A percentile compares a stretch with the other conserved stretches of the same genome.
Evolutionary conservation across 495 filamentous ascomycete genomes (phyloP).

Genomic region (Evansstolkia leycettana): DNA sequence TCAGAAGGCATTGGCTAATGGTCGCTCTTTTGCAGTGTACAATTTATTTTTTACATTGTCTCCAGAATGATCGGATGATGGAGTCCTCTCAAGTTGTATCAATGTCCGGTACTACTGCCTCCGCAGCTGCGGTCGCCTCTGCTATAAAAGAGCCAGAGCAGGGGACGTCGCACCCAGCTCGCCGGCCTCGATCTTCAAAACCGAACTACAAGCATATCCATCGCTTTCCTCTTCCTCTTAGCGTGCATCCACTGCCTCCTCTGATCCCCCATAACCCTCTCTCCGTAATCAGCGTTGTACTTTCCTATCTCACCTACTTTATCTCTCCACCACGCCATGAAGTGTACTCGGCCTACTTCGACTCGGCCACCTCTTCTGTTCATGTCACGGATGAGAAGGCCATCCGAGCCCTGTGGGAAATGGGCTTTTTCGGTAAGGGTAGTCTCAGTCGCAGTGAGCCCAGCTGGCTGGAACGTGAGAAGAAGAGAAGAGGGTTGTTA

Average conservation of each 20-base stretch:
- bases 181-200: constrained; percentile 38
- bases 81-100: constrained; percentile 5
- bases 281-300: constrained; percentile 67
- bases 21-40: constrained; percentile 5
- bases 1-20: constrained; percentile 13
- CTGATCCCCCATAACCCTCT: constrained; percentile 89
- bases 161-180: constrained; percentile 11
- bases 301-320: constrained; percentile 61
- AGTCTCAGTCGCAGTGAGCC: constrained; percentile 87
- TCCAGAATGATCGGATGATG: background rate
- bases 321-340: constrained; percentile 60
- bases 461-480: constrained; percentile 78
- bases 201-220: constrained; percentile 63
- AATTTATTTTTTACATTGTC: background rate
- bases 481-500: constrained; percentile 50
- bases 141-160: constrained; percentile 3
- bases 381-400: constrained; percentile 69
- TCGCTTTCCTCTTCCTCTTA: constrained; percentile 64
- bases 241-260: constrained; percentile 66
- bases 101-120: constrained; percentile 4
- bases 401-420: constrained; percentile 78
- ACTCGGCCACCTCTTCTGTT: constrained; percentile 63
- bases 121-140: constrained; percentile 8
- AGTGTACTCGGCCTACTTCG: constrained; percentile 63
- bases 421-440: constrained; percentile 94